A percentile compares a stretch with the other conserved stretches of the same genome.
phyloP scores from a whole-genome alignment of 2,329 filamentous ascomycete species.

The Ophioceras dolichostomum region DNA sequence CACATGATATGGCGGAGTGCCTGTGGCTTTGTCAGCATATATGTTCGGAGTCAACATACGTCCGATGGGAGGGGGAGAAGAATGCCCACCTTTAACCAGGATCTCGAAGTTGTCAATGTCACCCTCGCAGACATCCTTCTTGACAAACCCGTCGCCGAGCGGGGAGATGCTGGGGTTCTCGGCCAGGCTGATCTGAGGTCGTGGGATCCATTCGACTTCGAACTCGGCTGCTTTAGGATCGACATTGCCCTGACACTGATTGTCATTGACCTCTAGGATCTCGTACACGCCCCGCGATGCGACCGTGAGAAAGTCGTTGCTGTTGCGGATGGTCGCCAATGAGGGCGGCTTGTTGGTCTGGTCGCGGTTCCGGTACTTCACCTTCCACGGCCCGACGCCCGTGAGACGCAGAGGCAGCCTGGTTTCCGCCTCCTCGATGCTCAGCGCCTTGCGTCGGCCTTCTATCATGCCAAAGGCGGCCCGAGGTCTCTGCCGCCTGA shows the following conservation, averaged over 20 bases:
- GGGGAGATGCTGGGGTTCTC: constrained; percentile 50
- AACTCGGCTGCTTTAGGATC: constrained; percentile 65
- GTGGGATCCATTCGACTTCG: constrained; percentile 71
- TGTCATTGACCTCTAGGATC: constrained; percentile 65
- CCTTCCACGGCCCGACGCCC: constrained; percentile 72
- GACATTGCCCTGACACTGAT: constrained; percentile 68
- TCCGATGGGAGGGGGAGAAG: too few relatives aligned
- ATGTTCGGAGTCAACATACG: constrained; percentile 17
- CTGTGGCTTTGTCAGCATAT: too few relatives aligned
- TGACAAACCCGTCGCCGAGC: constrained; percentile 46
- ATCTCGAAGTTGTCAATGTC: constrained; percentile 86
- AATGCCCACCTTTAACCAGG: constrained; percentile 54
- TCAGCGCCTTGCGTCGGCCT: constrained; percentile 60
- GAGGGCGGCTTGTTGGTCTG: background rate
- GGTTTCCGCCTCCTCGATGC: constrained; percentile 56
- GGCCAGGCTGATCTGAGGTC: constrained; percentile 58
- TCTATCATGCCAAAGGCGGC: constrained; percentile 79
- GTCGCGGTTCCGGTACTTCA: constrained; percentile 62
- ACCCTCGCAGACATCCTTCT: constrained; percentile 82
- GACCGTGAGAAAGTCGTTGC: constrained; percentile 60
- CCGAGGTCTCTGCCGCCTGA: constrained; percentile 78
- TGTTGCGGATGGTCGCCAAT: constrained; percentile 32
- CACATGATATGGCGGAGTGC: constrained; percentile 68
- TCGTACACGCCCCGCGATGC: constrained; percentile 63
- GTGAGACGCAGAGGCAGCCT: constrained; percentile 73